A percentile compares a stretch with the other conserved stretches of the same genome.
phyloP scores from a whole-genome alignment of 1,139 yeast species.

The Geotrichum carabidarum region DNA sequence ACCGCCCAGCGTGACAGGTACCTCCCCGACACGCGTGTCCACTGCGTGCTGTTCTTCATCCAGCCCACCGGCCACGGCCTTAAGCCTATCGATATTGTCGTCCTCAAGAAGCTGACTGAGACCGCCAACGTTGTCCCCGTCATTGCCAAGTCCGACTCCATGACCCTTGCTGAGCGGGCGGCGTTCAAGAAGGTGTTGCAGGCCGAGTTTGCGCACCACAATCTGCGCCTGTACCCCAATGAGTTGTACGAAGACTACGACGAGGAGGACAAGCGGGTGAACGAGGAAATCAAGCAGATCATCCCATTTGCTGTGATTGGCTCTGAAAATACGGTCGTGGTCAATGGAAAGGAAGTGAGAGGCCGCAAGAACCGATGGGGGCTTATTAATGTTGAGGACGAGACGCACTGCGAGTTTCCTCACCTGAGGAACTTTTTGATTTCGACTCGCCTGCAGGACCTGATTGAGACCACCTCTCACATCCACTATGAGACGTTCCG shows the following conservation, averaged over 20 bases:
- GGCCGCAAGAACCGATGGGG: conserved; percentile 97
- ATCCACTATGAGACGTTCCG: conserved; percentile 91
- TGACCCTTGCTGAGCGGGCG: conserved; percentile 79
- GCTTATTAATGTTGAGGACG: conserved; percentile 77
- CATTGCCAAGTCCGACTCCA: conserved; percentile 86
- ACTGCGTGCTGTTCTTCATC: conserved; percentile 84
- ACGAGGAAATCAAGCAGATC: conserved; percentile 46
- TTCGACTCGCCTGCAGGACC: conserved; percentile 91
- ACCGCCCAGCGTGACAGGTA: conserved; percentile 89
- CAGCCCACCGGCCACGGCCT: conserved; percentile 83
- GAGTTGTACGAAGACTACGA: conserved; percentile 74
- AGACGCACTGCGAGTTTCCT: conserved; percentile 90
- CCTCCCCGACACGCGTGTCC: conserved; percentile 89
- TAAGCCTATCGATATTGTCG: conserved; percentile 74
- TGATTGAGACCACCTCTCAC: conserved; percentile 85
- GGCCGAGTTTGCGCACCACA: conserved; percentile 67
- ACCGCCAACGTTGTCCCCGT: conserved; percentile 93
- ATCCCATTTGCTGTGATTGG: conserved; percentile 96
- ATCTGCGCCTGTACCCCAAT: conserved; percentile 80
- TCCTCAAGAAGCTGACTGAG: conserved; percentile 78
- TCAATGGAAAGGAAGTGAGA: conserved; percentile 67
- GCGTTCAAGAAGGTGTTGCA: conserved; percentile 67
- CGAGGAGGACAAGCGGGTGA: conserved; percentile 45
- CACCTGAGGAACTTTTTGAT: conserved; percentile 89
- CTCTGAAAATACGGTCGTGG: conserved; percentile 69